These are phyloP conservation scores for Colletotrichum cereale DNA, from an alignment of 2,329 filamentous ascomycete genomes.

Conservation along the genomic window DNA sequence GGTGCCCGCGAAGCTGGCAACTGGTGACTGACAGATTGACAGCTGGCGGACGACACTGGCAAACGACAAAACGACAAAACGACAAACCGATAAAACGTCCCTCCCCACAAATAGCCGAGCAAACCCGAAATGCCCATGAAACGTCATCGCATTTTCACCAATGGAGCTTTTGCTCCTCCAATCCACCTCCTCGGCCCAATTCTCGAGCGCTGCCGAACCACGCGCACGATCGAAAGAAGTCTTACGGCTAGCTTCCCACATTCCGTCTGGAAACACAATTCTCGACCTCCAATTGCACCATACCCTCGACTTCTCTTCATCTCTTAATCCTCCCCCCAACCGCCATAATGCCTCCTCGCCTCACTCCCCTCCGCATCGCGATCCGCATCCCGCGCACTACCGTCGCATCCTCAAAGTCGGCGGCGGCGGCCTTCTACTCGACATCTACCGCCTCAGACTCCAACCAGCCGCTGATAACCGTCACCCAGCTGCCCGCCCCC, in stretches of 20 bases:
- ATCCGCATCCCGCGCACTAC: conserved; percentile 41
- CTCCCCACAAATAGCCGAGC: conserved; percentile 35
- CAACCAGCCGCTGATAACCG: conserved; percentile 69
- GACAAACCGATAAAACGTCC: not conserved
- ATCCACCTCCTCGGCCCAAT: conserved; percentile 15
- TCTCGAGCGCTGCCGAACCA: not conserved
- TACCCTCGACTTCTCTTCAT: not conserved
- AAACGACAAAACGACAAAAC: too few species aligned
- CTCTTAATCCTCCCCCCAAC: not conserved
- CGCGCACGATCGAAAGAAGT: not conserved
- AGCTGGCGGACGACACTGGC: not conserved
- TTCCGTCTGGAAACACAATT: not conserved
- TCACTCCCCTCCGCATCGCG: conserved; percentile 41
- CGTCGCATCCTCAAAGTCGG: conserved; percentile 4
- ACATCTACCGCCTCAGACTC: conserved; percentile 56
- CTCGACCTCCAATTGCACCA: not conserved
- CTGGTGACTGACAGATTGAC: not conserved
- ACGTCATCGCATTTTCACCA: conserved; percentile 38
- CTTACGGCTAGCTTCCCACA: not conserved
- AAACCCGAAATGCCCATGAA: conserved; percentile 30
- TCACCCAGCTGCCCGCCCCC: conserved; percentile 81
- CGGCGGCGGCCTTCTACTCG: conserved; percentile 52
- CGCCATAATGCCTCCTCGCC: conserved; percentile 50
- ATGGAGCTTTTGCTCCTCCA: conserved; percentile 12
- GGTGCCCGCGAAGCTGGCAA: not conserved